Base-by-base conservation (phyloP, 1,139 yeast species). In the Arxiozyma slooffiae region DNA sequence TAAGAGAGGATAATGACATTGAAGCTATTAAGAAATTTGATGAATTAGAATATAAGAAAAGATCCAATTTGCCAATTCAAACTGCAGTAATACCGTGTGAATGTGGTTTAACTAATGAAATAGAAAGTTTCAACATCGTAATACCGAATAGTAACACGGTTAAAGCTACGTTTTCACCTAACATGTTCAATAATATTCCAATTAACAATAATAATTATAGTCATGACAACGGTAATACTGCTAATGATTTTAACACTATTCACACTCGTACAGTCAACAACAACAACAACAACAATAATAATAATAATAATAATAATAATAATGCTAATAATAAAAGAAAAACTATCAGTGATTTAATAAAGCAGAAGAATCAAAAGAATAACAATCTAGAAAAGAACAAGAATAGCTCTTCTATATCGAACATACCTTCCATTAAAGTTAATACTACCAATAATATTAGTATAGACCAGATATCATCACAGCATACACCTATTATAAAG, bases 21-120 rank as follows among this genome's bases (percentile, higher is more conserved):
- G 66, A 63, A 18, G 66, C 69, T 3, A 57, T 67, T 5, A 63
- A 63, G 47, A 63, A 62, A 48, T 67, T 67, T 45, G 69, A 66
- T 52, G 70, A 66, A 52, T 53, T 67, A 44, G 70, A 67, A 55
- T 65, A 63, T 51, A 60, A 67, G 48, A 52, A 64, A 6, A 56
- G 57, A 23, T 56, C 57, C 38, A 64, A 65, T 51, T 47, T 67
- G 40, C 70, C 70, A 4, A 62, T 64, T 14, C 60, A 58, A 30
- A 56, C 62, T 0, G 55, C 66, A 16, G 57, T 63, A 39, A 66
- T 66, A 23, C 63, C 68, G 7, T 67, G 70, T 54, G 69, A 66
- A 41, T 67, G 70, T 60, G 70, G 70, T 22, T 55, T 67, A 44
- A 67, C 70, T 16, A 62, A 59, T 47, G 70, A 67, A 53, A 64